Evolutionary conservation across 2,329 filamentous ascomycete species (phyloP).

Genomic region (Fusarium coicis): DNA sequence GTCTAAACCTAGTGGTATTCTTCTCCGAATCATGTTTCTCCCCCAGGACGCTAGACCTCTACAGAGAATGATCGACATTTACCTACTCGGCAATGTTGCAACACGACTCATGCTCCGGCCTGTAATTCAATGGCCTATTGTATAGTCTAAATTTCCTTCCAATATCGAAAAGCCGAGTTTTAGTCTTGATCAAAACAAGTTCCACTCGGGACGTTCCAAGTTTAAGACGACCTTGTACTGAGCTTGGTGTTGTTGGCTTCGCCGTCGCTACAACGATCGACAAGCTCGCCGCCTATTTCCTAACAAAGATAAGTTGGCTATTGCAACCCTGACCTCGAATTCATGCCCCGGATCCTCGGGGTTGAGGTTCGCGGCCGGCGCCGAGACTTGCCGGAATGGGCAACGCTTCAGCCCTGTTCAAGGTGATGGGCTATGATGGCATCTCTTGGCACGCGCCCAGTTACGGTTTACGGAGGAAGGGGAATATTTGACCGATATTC

Average conservation of each 20-base stretch:
- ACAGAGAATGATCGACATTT: not conserved
- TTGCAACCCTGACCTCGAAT: not conserved
- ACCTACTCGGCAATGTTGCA: not conserved
- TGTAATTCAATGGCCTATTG: not conserved
- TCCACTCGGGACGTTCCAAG: not conserved
- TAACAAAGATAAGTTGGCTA: not conserved
- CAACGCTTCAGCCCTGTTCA: not conserved
- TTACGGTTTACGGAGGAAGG: not conserved
- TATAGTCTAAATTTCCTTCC: not conserved
- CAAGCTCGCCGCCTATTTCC: not conserved
- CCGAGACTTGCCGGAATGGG: not conserved
- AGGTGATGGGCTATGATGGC: not conserved
- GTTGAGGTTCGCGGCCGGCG: not conserved
- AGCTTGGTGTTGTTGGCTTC: not conserved
- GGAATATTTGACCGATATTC: not conserved
- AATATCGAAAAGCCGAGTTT: not conserved
- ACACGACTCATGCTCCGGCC: not conserved
- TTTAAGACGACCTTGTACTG: not conserved
- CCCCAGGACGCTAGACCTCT: not conserved
- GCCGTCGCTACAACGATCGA: not conserved
- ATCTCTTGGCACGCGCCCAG: not conserved
- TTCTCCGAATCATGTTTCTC: not conserved
- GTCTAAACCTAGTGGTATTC: not conserved
- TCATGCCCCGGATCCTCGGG: not conserved
- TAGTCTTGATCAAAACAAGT: not conserved